phyloP scores from a whole-genome alignment of 305 asterid species.

The Fraxinus floribunda region DNA sequence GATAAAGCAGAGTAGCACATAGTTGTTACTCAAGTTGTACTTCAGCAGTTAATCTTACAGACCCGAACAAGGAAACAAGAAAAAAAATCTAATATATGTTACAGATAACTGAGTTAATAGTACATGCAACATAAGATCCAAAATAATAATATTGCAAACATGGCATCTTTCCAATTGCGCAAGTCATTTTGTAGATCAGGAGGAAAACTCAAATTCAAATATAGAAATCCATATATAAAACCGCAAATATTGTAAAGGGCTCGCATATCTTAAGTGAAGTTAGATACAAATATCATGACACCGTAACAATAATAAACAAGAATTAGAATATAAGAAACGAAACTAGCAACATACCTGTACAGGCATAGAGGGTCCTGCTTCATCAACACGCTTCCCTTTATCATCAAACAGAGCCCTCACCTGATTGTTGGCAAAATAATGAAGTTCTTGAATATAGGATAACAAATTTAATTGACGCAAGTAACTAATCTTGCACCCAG shows the following conservation, averaged over 20 bases:
- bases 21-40: neutral
- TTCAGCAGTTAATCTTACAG: neutral
- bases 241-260: neutral
- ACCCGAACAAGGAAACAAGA: neutral
- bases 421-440: slow-evolving; percentile 41
- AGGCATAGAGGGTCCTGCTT: slow-evolving; percentile 93
- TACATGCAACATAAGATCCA: neutral
- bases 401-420: slow-evolving; percentile 95
- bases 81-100: neutral
- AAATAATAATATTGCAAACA: neutral
- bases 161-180: slow-evolving; percentile 5
- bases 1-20: neutral
- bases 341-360: slow-evolving; percentile 63
- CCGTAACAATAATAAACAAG: neutral
- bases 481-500: neutral
- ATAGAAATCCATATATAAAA: slow-evolving; percentile 7
- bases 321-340: neutral
- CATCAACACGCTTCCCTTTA: slow-evolving; percentile 71
- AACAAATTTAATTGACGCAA: slow-evolving; percentile 18
- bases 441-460: slow-evolving; percentile 21
- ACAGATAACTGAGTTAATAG: neutral
- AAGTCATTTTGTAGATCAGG: neutral
- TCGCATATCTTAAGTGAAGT: neutral
- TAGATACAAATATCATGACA: neutral
- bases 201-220: neutral